Evolutionary conservation across 345 rosid species (phyloP).

Genomic region (Cardamine resedifolia): DNA sequence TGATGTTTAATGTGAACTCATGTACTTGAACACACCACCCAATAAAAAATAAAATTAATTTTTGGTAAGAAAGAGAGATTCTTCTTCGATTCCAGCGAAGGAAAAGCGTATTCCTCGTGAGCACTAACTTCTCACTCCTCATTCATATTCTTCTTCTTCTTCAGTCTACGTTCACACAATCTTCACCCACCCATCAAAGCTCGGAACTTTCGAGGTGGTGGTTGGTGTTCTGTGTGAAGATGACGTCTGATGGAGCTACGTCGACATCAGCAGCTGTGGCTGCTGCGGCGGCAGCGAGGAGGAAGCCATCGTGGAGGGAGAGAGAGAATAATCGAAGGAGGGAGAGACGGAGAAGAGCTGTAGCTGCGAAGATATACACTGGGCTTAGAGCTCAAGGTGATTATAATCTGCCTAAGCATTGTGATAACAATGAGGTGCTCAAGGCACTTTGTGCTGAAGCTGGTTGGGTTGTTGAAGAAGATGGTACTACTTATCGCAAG

Average conservation of each 20-base stretch:
- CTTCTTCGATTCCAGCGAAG: constrained; percentile 47
- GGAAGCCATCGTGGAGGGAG: constrained; percentile 98
- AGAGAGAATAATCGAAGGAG: constrained; percentile 95
- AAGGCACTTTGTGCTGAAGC: constrained; percentile 89
- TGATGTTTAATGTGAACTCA: constrained; percentile 20
- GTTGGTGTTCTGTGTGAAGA: constrained; percentile 21
- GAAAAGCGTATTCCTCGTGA: constrained; percentile 64
- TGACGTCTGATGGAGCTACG: constrained; percentile 97
- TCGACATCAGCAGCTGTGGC: constrained; percentile 63
- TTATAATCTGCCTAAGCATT: constrained; percentile 87
- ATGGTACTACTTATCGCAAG: constrained; percentile 95
- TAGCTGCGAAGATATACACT: constrained; percentile 84
- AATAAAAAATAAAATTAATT: background rate
- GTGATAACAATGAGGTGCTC: constrained; percentile 90
- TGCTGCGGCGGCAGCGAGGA: constrained; percentile 61
- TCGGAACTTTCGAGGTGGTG: background rate
- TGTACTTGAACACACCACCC: constrained; percentile 20
- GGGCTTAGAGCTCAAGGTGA: constrained; percentile 90
- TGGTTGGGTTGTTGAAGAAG: constrained; percentile 98
- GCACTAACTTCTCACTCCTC: constrained; percentile 33
- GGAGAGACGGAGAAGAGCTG: constrained; percentile 87
- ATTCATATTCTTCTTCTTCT: constrained; percentile 8
- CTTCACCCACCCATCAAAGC: constrained; percentile 10
- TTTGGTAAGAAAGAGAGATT: constrained; percentile 37
- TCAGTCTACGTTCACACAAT: constrained; percentile 25